Conservation (phyloP, 257 asterid species). For the Gardenia jasminoides region DNA sequence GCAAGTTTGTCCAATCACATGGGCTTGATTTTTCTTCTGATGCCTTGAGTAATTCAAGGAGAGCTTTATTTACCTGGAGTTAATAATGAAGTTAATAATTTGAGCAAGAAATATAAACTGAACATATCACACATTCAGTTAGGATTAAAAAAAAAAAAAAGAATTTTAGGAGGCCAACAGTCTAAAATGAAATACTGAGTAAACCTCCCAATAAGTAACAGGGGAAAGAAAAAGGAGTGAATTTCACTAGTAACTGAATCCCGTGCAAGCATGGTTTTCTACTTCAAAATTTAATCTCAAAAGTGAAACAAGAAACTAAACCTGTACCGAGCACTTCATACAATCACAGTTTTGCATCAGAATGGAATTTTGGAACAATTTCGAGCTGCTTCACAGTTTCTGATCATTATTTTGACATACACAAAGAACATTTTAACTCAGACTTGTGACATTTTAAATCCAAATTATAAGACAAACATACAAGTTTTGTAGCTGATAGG, state of each 20-base stretch:
- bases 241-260: not conserved
- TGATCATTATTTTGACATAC: too few species aligned
- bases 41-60: slow-evolving; percentile 69
- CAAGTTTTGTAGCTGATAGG: not conserved
- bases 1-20: slow-evolving; percentile 82
- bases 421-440: not conserved
- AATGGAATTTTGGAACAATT: not conserved
- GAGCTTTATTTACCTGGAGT: slow-evolving; percentile 79
- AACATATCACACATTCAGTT: not conserved
- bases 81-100: not conserved
- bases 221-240: not conserved
- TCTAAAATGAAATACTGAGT: not conserved
- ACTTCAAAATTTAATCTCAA: not conserved
- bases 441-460: not conserved
- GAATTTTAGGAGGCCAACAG: not conserved
- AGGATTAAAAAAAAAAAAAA: too few species aligned
- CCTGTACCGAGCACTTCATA: not conserved
- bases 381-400: not conserved
- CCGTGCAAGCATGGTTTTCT: not conserved
- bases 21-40: slow-evolving; percentile 44
- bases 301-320: not conserved
- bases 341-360: not conserved
- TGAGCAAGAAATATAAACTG: not conserved
- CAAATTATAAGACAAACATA: not conserved
- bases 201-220: not conserved